These are phyloP conservation scores for Talaromyces verruculosus DNA, from an alignment of 2,329 filamentous ascomycete genomes.

Conservation along the genomic window DNA sequence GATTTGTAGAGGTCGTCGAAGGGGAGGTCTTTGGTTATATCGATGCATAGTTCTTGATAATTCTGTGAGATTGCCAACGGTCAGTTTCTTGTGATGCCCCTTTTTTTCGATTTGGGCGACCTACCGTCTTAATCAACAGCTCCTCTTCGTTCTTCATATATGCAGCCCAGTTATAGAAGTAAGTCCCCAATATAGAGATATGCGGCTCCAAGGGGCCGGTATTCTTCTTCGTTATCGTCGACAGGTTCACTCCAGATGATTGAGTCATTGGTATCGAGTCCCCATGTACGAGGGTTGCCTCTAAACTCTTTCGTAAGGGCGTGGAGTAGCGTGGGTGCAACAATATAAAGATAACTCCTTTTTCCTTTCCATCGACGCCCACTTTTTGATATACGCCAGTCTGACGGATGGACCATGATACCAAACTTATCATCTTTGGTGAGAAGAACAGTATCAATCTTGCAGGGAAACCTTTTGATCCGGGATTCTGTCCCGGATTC, in stretches of 20 bases:
- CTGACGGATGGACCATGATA: conserved; percentile 35
- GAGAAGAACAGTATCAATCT: no score
- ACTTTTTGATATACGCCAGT: conserved; percentile 34
- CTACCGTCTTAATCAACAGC: background rate
- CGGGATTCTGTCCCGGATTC: no score
- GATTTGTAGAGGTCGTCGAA: background rate
- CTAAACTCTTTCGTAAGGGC: background rate
- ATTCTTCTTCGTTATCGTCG: background rate
- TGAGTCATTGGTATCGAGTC: background rate
- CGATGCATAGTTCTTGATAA: background rate
- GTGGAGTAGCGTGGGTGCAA: background rate
- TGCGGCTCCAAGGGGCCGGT: background rate
- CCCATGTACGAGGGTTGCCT: background rate
- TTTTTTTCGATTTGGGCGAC: background rate
- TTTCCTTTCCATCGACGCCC: no score
- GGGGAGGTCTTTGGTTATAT: background rate
- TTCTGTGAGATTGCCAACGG: background rate
- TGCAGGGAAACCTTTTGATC: no score
- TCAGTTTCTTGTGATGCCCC: background rate
- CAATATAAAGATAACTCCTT: no score
- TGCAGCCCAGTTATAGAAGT: background rate
- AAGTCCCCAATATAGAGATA: background rate
- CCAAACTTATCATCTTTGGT: no score
- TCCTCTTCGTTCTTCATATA: conserved; percentile 2
- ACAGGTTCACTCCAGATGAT: background rate